Conservation (phyloP, 1,284 basidiomycete species). For the Baeospora myosura region DNA sequence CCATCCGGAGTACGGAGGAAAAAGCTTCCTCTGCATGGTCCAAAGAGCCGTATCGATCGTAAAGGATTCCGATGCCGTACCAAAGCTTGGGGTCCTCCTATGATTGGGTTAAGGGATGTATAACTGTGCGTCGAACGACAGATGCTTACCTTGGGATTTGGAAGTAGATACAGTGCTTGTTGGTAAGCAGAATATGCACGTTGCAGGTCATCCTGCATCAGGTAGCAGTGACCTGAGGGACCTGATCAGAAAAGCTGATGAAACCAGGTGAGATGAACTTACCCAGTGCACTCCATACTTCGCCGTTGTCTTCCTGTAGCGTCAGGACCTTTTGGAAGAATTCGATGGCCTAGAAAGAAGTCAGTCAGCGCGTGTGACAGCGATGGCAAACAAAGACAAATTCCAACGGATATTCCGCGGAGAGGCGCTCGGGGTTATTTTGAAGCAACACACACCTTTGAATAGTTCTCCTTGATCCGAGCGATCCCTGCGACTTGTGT, state of each 20-base stretch:
- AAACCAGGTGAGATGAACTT: slow-evolving; percentile 20
- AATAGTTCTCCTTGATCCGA: slow-evolving; percentile 83
- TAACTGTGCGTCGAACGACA: slow-evolving; percentile 9
- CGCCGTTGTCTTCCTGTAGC: slow-evolving; percentile 87
- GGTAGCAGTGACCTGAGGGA: slow-evolving; percentile 81
- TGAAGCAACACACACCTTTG: slow-evolving; percentile 45
- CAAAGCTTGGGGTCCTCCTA: slow-evolving; percentile 95
- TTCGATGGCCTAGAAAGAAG: slow-evolving; percentile 73
- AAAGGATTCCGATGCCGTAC: slow-evolving; percentile 99
- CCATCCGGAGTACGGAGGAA: slow-evolving; percentile 93
- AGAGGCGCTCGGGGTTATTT: slow-evolving; percentile 35
- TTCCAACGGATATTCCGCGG: slow-evolving; percentile 25
- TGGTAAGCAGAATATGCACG: slow-evolving; percentile 99
- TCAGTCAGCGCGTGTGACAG: slow-evolving; percentile 18
- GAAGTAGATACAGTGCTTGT: slow-evolving; percentile 92
- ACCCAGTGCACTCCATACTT: slow-evolving; percentile 92
- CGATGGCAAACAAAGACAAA: slow-evolving; percentile 23
- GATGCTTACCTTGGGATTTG: slow-evolving; percentile 78
- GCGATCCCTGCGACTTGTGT: slow-evolving; percentile 88
- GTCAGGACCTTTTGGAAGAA: slow-evolving; percentile 89
- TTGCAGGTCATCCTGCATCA: slow-evolving; percentile 99
- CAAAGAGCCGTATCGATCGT: slow-evolving; percentile 96
- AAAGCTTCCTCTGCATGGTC: slow-evolving; percentile 99
- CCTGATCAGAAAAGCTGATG: slow-evolving; percentile 15
- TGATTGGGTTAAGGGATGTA: slow-evolving; percentile 18